Percentiles rank a stretch among this genome's conserved stretches.
Evolutionary conservation across 2,329 filamentous ascomycete genomes (phyloP).

Genomic region (Rhinocladiella mackenziei): DNA sequence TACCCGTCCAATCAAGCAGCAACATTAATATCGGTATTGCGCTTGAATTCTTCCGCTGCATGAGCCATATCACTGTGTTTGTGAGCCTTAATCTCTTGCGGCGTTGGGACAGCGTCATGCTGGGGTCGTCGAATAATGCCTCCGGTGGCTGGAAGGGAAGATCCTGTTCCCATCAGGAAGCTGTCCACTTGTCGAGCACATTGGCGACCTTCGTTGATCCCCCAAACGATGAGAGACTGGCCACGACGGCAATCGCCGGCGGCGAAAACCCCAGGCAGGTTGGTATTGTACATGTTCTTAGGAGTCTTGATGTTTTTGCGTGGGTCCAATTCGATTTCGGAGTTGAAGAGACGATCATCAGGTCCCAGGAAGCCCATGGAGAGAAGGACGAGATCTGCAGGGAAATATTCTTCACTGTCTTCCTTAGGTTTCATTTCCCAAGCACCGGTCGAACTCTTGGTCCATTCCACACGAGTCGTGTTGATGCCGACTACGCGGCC

Average conservation of each 20-base stretch:
- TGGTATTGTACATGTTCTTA: conserved; percentile 81
- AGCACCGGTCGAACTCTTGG: conserved; percentile 77
- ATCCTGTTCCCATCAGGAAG: conserved; percentile 72
- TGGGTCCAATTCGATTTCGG: conserved; percentile 83
- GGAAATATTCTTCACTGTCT: conserved; percentile 92
- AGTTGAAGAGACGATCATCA: conserved; percentile 79
- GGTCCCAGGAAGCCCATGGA: conserved; percentile 98
- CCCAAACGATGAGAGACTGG: conserved; percentile 95
- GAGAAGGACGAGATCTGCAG: conserved; percentile 85
- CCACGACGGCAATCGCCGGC: conserved; percentile 93
- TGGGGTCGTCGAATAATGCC: conserved; percentile 82
- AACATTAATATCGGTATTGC: conserved; percentile 17
- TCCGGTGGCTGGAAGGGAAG: conserved; percentile 80
- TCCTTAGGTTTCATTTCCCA: conserved; percentile 99
- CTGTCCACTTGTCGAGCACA: conserved; percentile 87
- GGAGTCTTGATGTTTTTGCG: conserved; percentile 97
- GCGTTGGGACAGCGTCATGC: conserved; percentile 40
- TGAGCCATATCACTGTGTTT: conserved; percentile 26
- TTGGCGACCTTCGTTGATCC: conserved; percentile 95
- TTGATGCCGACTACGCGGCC: conserved; percentile 94
- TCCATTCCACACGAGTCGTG: conserved; percentile 93
- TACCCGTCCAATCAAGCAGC: conserved; percentile 6
- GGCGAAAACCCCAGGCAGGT: conserved; percentile 82
- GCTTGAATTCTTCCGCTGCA: conserved; percentile 21
- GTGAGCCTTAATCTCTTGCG: conserved; percentile 19